These are phyloP conservation scores for Vitis labrusca DNA, from an alignment of 164 flowering plant species.

Conservation along the genomic window DNA sequence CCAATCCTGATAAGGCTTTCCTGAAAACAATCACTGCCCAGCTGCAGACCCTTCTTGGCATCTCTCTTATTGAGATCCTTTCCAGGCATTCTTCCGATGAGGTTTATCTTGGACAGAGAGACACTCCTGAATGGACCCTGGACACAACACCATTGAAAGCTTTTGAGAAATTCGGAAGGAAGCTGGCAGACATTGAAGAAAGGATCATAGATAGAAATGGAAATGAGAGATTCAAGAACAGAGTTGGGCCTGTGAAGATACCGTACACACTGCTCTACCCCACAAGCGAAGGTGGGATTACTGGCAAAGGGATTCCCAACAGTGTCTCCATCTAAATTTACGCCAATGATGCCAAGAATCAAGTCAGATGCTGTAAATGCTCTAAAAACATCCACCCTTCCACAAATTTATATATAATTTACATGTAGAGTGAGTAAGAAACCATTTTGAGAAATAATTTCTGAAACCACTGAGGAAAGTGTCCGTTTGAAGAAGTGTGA, in stretches of 20 bases:
- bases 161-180: slow-evolving; percentile 35
- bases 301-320: slow-evolving; percentile 54
- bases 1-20: slow-evolving; percentile 26
- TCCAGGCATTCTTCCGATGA: slow-evolving; percentile 51
- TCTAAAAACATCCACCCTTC: too few relatives aligned
- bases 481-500: too few relatives aligned
- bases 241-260: slow-evolving; percentile 42
- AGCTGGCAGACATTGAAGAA: slow-evolving; percentile 26
- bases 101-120: slow-evolving; percentile 48
- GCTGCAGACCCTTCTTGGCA: slow-evolving; percentile 39
- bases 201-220: slow-evolving; percentile 29
- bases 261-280: slow-evolving; percentile 47
- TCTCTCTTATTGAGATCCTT: slow-evolving; percentile 40
- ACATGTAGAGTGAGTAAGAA: too few relatives aligned
- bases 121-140: slow-evolving; percentile 36
- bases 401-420: too few relatives aligned
- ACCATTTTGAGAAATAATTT: too few relatives aligned
- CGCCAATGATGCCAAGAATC: too few relatives aligned
- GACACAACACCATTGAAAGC: slow-evolving; percentile 35
- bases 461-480: too few relatives aligned
- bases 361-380: too few relatives aligned
- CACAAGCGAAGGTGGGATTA: slow-evolving; percentile 34
- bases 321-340: slow-evolving; percentile 25
- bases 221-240: slow-evolving; percentile 30
- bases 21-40: slow-evolving; percentile 31